Base-by-base conservation (phyloP, 768 basidiomycete genomes). In the Coprinopsis strossmayeri region DNA sequence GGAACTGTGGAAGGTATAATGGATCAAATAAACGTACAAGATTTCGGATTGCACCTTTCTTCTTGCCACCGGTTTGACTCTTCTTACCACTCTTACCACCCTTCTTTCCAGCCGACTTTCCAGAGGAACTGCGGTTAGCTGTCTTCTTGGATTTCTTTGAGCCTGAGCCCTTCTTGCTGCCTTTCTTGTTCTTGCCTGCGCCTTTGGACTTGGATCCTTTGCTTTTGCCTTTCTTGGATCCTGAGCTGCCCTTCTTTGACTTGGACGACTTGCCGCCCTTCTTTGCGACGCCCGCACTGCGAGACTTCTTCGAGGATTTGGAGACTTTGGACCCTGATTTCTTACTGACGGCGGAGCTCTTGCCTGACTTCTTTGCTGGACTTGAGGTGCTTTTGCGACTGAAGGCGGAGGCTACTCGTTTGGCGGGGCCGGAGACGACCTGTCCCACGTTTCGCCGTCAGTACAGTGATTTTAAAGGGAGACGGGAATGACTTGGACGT, bases 261-360 rank as follows among this genome's bases (percentile, higher is more conserved):
- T 7, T 7, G n/a, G 20, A 39, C 13, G 9, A 20, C 21, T 42
- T 20, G 20, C 18, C 20, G 30, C 30, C 15, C 30, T 32, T 32
- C 23, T 42, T n/a, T n/a, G n/a, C n/a, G n/a, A n/a, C n/a, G n/a
- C n/a, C n/a, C n/a, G n/a, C n/a, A n/a, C n/a, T n/a, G n/a, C n/a
- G n/a, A n/a, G n/a, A 5, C 40, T 42, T 42, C 40, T 42, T 42
- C 20, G 40, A 42, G 38, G 38, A 39, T 18, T 39, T 39, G 7
- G n/a, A n/a, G 38, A 17, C 5, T 7, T 23, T 24, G 18, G 20
- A 42, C 40, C 25, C 25, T 5, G 40, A 21, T 17, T 39, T 39
- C 18, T 7, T 18, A 5, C 9, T 39, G 7, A 17, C 7, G 30
- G 30, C 30, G 15, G 30, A 32, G 30, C 30, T 32, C 30, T 5